Evolutionary conservation across 495 filamentous ascomycete genomes (phyloP), one percentile per base, ranked within the genome.

Genomic region (Hypoxylon lienhwacheense): DNA sequence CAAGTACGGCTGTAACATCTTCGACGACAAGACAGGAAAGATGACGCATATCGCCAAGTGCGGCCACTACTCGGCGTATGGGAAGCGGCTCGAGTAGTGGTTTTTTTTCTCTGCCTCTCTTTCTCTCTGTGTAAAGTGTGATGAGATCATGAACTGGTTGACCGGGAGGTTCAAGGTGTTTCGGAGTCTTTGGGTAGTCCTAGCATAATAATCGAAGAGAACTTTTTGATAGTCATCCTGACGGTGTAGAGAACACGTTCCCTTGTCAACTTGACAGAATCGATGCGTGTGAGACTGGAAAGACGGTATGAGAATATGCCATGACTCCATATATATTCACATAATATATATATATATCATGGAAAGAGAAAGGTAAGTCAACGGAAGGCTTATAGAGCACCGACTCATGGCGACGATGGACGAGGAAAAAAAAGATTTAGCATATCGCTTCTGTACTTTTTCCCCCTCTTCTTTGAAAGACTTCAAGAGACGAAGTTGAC

Each of bases 1-100:
- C 10, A 81, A 73, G 29, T 73, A 83, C 48, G 89, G 89, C 1
- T 91, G 86, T 64, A 75, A 84, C 51, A 79, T 88, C 60, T 95
- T 86, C 69, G 79, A 89, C 63, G 75, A 78, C 28, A 70, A 76
- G 42, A 93, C 89, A 1, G 88, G 90, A 7, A 82, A 85, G 69
- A 81, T 83, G 46, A 83, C 68, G 48, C 87, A 89, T 62, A 77
- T 90, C 31, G 74, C 80, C 47, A 83, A 84, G 66, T 83, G 80
- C 63, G 77, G 83, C 44, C 84, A 80, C 70, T 84, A 80, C 59
- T 79, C 76, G 15, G 81, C 75, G 56, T 79, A 84, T 56, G 81
- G 80, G 15, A 65, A 68, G 59, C 66, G 66, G 59, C 40, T 74
- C 22, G 43, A 45, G 43, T 42, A 52, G 34, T 59, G 49, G 51